These are phyloP conservation scores for Fomitopsis betulina DNA, from an alignment of 1,284 basidiomycete species.

Conservation along the genomic window DNA sequence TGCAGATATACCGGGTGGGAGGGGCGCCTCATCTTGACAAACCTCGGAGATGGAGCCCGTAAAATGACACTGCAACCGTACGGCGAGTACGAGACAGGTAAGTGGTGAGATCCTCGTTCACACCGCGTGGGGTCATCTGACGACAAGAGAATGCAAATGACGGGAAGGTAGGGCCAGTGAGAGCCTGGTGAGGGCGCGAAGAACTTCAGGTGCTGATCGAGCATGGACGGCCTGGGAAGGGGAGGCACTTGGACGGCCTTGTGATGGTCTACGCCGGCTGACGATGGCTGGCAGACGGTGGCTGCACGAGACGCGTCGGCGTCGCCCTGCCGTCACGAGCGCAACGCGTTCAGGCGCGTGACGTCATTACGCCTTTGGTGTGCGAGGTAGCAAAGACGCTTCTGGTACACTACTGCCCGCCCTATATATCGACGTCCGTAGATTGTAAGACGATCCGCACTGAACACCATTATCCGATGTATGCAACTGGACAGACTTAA, in stretches of 20 bases:
- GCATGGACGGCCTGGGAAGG: not conserved
- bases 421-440: no score
- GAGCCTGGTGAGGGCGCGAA: not conserved
- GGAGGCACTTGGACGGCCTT: no score
- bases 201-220: conserved; percentile 6
- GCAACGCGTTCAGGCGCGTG: not conserved
- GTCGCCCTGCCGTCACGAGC: not conserved
- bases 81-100: no score
- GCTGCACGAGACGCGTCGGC: no score
- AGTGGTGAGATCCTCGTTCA: not conserved
- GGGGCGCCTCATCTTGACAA: not conserved
- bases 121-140: not conserved
- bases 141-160: not conserved
- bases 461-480: not conserved
- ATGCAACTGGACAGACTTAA: not conserved
- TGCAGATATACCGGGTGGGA: not conserved
- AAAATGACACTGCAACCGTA: no score
- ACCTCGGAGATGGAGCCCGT: no score
- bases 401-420: no score
- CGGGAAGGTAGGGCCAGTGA: not conserved
- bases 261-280: not conserved
- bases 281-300: no score
- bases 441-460: not conserved
- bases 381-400: no score
- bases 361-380: not conserved